phyloP scores from a whole-genome alignment of 345 rosid species.

The Lepidium didymum region DNA sequence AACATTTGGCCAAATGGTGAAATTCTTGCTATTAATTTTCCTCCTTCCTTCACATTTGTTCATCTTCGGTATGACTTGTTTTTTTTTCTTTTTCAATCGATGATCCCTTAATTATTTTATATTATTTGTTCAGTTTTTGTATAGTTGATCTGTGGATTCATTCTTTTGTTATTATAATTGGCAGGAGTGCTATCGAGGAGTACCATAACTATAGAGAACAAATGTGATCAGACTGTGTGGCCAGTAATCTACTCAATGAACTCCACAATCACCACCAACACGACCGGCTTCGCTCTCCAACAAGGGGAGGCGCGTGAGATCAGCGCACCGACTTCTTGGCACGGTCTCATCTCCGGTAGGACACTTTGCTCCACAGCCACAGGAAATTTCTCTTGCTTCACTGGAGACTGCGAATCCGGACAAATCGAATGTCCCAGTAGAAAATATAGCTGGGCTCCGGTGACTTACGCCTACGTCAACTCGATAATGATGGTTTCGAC shows the following conservation, averaged over 20 bases:
- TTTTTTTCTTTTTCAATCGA: too few relatives aligned
- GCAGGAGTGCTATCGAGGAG: slow-evolving; percentile 1
- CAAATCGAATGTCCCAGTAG: not conserved
- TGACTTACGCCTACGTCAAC: not conserved
- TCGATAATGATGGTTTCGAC: not conserved
- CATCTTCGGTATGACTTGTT: too few relatives aligned
- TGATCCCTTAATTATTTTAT: too few relatives aligned
- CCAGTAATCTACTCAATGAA: slow-evolving; percentile 3
- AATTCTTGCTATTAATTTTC: too few relatives aligned
- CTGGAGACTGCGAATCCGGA: slow-evolving; percentile 4
- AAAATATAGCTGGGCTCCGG: not conserved
- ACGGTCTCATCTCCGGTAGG: slow-evolving; percentile 13
- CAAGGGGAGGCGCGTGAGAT: slow-evolving; percentile 5
- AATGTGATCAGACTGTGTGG: slow-evolving; percentile 15
- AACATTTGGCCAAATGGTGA: too few relatives aligned
- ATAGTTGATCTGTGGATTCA: too few relatives aligned
- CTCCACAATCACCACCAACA: not conserved
- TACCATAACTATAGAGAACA: slow-evolving; percentile 15
- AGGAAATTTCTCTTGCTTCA: not conserved
- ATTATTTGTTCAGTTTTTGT: too few relatives aligned
- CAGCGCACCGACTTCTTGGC: slow-evolving; percentile 3
- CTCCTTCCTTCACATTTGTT: too few relatives aligned
- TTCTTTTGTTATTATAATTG: not conserved
- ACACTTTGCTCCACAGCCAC: not conserved
- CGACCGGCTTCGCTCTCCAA: not conserved